Evolutionary conservation across 139 green algal species (phyloP).

Genomic region (Dunaliella primolecta): DNA sequence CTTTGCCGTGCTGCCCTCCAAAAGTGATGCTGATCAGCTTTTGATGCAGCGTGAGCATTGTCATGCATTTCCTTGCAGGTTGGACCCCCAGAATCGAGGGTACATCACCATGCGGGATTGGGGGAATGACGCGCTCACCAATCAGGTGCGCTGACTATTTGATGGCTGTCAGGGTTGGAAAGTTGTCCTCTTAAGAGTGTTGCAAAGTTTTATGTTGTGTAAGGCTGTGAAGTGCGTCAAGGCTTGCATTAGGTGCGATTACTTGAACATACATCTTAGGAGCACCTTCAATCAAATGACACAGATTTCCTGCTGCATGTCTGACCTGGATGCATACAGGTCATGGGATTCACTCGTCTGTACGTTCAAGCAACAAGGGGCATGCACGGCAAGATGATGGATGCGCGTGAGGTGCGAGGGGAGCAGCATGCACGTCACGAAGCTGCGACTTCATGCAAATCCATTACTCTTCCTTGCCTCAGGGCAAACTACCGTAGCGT

Average conservation of each 20-base stretch:
- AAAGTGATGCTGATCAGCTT: not conserved
- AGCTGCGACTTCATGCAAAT: too few relatives aligned
- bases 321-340: not conserved
- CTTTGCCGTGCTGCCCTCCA: not conserved
- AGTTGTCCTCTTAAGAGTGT: too few relatives aligned
- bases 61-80: not conserved
- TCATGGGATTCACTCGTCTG: slow-evolving; percentile 19
- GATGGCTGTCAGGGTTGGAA: too few relatives aligned
- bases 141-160: slow-evolving; percentile 19
- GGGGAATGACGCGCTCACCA: not conserved
- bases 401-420: slow-evolving; percentile 18
- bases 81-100: slow-evolving; percentile 19
- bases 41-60: not conserved
- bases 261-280: not conserved
- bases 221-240: not conserved
- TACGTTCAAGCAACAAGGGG: slow-evolving; percentile 27
- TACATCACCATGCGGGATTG: slow-evolving; percentile 27
- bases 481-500: too few relatives aligned
- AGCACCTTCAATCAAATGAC: not conserved
- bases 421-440: too few relatives aligned
- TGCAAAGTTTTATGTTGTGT: too few relatives aligned
- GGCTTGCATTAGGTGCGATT: not conserved
- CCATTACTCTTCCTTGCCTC: too few relatives aligned
- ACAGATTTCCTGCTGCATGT: not conserved
- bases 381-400: slow-evolving; percentile 12